A percentile compares a stretch with the other conserved stretches of the same genome.
Evolutionary conservation across 768 basidiomycete genomes (phyloP).

Genomic region (Termitomyces sp.): DNA sequence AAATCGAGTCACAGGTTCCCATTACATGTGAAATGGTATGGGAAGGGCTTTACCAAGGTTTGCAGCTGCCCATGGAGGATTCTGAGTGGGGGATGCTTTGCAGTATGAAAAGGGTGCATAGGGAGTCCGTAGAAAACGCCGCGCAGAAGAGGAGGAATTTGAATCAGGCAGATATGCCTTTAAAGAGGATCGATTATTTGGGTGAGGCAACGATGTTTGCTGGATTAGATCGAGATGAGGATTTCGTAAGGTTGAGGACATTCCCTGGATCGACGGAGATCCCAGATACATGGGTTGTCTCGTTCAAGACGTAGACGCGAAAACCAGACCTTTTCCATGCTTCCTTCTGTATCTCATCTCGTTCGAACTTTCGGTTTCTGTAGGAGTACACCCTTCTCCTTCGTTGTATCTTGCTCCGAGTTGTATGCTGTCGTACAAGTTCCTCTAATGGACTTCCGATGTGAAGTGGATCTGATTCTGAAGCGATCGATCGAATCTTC

Average conservation of each 20-base stretch:
- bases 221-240: conserved; percentile 57
- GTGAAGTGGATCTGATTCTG: too few species aligned
- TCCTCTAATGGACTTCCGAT: too few species aligned
- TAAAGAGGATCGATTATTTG: conserved; percentile 60
- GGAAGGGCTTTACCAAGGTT: conserved; percentile 40
- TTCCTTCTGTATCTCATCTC: background rate
- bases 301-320: conserved; percentile 24
- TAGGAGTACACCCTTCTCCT: background rate
- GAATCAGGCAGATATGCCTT: conserved; percentile 25
- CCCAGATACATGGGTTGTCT: conserved; percentile 57
- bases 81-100: conserved; percentile 63
- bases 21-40: conserved; percentile 52
- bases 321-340: background rate
- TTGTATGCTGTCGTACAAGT: too few species aligned
- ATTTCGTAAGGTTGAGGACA: conserved; percentile 43
- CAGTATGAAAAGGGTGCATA: conserved; percentile 30
- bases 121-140: conserved; percentile 41
- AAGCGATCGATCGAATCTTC: background rate
- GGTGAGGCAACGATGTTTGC: conserved; percentile 54
- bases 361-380: background rate
- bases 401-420: background rate
- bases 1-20: conserved; percentile 35
- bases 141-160: conserved; percentile 40
- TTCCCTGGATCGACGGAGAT: conserved; percentile 37
- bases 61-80: conserved; percentile 53